Percentiles rank a stretch among this genome's conserved stretches.
phyloP scores from a whole-genome alignment of 495 filamentous ascomycete species.

The Daldinia loculata region DNA sequence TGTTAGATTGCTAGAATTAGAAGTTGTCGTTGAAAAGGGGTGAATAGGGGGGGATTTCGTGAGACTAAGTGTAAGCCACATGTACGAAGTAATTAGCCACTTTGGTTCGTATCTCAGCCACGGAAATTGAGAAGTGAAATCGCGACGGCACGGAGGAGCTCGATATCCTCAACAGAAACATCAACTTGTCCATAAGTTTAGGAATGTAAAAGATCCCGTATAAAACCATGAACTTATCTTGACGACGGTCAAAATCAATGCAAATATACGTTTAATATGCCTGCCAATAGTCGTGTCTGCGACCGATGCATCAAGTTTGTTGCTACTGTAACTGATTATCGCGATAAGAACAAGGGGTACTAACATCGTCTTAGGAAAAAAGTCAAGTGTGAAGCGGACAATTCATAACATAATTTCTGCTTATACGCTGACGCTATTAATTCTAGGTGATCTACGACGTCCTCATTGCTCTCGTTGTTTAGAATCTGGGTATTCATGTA shows the following conservation, averaged over 20 bases:
- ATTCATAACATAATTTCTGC: background rate
- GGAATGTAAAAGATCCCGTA: background rate
- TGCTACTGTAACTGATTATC: background rate
- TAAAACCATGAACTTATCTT: background rate
- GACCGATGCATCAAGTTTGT: slow-evolving; percentile 40
- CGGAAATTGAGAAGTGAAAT: background rate
- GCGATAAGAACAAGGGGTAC: background rate
- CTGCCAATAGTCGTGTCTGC: slow-evolving; percentile 35
- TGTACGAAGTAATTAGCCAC: background rate
- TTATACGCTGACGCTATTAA: background rate
- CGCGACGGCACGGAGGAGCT: background rate
- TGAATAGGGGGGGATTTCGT: background rate
- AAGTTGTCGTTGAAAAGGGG: background rate
- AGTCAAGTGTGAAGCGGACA: slow-evolving; percentile 37
- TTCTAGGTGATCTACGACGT: slow-evolving; percentile 33
- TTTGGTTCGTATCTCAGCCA: background rate
- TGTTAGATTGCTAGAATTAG: background rate
- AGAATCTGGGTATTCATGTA: slow-evolving; percentile 34
- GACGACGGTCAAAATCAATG: background rate
- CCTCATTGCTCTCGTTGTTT: slow-evolving; percentile 37
- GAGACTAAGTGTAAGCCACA: background rate
- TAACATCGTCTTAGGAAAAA: slow-evolving; percentile 29
- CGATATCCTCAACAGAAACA: background rate
- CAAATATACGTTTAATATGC: background rate
- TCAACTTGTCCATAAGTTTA: background rate